Base-by-base conservation (phyloP, 73 alveolate species). In the Paramecium biaurelia region DNA sequence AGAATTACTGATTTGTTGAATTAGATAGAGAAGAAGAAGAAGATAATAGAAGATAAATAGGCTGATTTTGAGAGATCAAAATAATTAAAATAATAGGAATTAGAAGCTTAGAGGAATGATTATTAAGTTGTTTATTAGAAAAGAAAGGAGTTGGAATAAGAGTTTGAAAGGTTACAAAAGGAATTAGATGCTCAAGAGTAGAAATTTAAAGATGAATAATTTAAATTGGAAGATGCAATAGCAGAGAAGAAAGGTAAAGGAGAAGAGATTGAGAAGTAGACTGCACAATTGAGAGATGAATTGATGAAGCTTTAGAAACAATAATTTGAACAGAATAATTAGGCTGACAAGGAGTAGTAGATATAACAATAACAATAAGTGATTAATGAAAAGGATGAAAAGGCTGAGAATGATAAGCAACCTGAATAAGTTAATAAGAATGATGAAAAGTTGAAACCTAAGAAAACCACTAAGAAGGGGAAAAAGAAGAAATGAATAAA, bases 1-100 rank as follows among this genome's bases (percentile, higher is more conserved):
- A 96, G 97, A 86, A 96, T 95, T 14, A 56, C 89, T 47, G 99
- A 96, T 21, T 93, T 96, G 68, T 90, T 95, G 70, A 86, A 95
- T 58, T 82, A 85, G 23, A 95, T 96, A 38, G 93, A 93, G 68
- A 96, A 95, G 76, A 96, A 96, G 89, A 97, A 95, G 57, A 68
- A 94, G 37, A 74, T 47, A 42, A 95, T 96, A n/a, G 94, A 93
- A 72, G 94, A 93, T 24, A 93, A 92, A 67, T 76, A 93, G 47
- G 18, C 45, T 38, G 92, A 92, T 21, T 49, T 89, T 45, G 94
- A 89, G 68, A 70, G 85, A 72, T 21, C 63, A 37, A 89, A 89
- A 35, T 38, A 24, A 15, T 57, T 57, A 26, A 47, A 70, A 45
- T 23, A 38, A 20, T 4, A 58, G 21, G 94, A 89, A 70, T 11